Base-by-base conservation (phyloP, 1,284 basidiomycete species). In the Trichosporon asahii region DNA sequence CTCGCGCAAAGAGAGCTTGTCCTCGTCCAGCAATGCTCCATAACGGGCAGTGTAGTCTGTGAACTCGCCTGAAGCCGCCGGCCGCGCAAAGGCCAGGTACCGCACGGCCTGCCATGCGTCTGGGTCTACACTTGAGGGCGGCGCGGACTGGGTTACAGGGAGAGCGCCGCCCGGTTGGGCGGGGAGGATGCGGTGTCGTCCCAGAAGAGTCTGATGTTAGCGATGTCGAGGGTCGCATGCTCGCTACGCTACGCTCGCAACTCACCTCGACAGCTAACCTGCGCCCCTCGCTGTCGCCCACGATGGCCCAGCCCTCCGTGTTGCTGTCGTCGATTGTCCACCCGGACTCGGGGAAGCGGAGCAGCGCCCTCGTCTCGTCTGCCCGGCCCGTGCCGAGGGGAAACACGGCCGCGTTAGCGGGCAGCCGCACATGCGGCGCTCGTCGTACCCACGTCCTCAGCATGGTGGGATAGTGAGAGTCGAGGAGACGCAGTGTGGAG, bases 21-120 rank as follows among this genome's bases (percentile, higher is more conserved):
- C 93, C 77, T 91, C 91, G 46, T 95, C 93, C 21, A 91, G 86
- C 46, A 95, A 87, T 0, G 91, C 90, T 25, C 92, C 93, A 78
- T 95, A 98, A 3, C 94, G 89, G 1, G 93, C 92, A 0, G 93
- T 92, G 78, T 91, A 96, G 82, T 97, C 94, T 72, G 91, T 91
- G 82, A 97, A 98, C n/a, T 87, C 91, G 6, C 90, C 86, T 0
- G 89, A 87, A 0, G 86, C 82, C 0, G 87, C 85, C 53, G 89
- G 86, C 70, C 91, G 89, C 0, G 89, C 87, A 77, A 94, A 94
- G 0, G 90, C 90, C 4, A 94, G 90, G 63, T 91, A 85, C 6
- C 88, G 85, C 44, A 94, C 83, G 15, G 84, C 83, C 8, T 85
- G 18, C 71, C 74, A 53, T 77, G 29, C 35, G 29, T 67, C 68